Percentiles rank a stretch among this genome's conserved stretches.
Evolutionary conservation across 2,329 filamentous ascomycete species (phyloP).

Genomic region (Fusarium temperatum): DNA sequence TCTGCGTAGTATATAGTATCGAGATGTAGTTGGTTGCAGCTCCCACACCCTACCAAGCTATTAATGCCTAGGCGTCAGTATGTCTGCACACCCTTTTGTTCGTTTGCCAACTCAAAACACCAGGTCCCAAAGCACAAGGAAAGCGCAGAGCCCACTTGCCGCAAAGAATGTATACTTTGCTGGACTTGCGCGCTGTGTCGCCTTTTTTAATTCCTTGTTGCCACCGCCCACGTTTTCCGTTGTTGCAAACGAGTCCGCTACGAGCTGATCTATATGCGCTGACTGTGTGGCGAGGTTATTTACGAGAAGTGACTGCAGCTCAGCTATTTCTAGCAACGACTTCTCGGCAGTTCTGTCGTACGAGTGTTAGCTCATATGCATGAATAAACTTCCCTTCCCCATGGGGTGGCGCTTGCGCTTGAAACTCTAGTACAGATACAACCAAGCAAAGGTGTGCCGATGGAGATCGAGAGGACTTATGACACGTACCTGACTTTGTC

Average conservation of each 20-base stretch:
- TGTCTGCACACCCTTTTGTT: neutral
- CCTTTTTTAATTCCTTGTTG: slow-evolving; percentile 90
- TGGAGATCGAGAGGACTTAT: slow-evolving; percentile 4
- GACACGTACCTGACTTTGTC: slow-evolving; percentile 86
- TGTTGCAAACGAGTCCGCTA: slow-evolving; percentile 82
- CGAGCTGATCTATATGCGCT: slow-evolving; percentile 88
- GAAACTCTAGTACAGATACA: slow-evolving; percentile 1
- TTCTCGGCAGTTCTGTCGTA: slow-evolving; percentile 79
- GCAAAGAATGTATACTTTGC: slow-evolving; percentile 83
- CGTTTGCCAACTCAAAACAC: slow-evolving; percentile 54
- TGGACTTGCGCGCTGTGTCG: slow-evolving; percentile 74
- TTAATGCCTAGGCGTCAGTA: neutral
- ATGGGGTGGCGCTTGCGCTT: slow-evolving; percentile 6
- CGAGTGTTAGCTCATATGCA: slow-evolving; percentile 23
- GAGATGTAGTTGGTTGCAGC: neutral
- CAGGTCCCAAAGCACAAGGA: slow-evolving; percentile 81
- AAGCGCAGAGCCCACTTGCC: slow-evolving; percentile 78
- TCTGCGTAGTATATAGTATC: neutral
- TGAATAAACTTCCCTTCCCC: neutral
- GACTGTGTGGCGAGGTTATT: slow-evolving; percentile 86
- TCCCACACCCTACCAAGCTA: slow-evolving; percentile 2
- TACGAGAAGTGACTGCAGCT: slow-evolving; percentile 88
- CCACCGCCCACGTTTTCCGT: slow-evolving; percentile 87
- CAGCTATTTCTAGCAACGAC: slow-evolving; percentile 90
- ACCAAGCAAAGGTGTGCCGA: slow-evolving; percentile 5